A percentile compares a stretch with the other conserved stretches of the same genome.
Conservation (phyloP, 441 rosid species). For the Arabidopsis hybrid region DNA sequence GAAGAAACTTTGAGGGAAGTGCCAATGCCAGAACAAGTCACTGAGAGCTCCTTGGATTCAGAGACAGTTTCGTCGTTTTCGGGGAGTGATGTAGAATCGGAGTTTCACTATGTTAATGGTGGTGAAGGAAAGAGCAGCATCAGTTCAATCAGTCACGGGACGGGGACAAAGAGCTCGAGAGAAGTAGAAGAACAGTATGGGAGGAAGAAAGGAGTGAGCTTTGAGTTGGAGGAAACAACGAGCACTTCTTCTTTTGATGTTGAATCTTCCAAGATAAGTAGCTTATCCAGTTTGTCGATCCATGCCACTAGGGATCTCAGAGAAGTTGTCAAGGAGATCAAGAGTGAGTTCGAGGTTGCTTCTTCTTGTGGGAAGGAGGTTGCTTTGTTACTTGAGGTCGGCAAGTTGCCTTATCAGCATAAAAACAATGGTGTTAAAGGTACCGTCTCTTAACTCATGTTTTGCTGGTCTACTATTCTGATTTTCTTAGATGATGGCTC, state of each 20-base stretch:
- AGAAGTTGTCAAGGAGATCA: constrained; percentile 87
- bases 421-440: constrained; percentile 69
- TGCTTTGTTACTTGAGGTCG: constrained; percentile 88
- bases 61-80: constrained; percentile 49
- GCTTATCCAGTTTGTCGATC: constrained; percentile 64
- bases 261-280: constrained; percentile 72
- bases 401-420: constrained; percentile 80
- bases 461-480: constrained; percentile 11
- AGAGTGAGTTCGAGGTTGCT: constrained; percentile 85
- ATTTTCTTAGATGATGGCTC: not conserved
- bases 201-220: constrained; percentile 77
- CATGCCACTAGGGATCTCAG: constrained; percentile 85
- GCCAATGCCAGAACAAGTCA: constrained; percentile 38
- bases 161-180: constrained; percentile 48
- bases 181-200: constrained; percentile 54
- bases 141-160: constrained; percentile 53
- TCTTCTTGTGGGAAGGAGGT: constrained; percentile 85
- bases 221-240: constrained; percentile 71
- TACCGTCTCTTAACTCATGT: constrained; percentile 42
- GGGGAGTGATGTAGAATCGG: constrained; percentile 47
- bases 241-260: constrained; percentile 55
- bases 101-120: constrained; percentile 47
- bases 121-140: constrained; percentile 51
- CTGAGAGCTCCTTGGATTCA: constrained; percentile 44
- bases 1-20: constrained; percentile 59